Evolutionary conservation across 306 rosid species (phyloP).

Genomic region (Pterocarpus santalinus): DNA sequence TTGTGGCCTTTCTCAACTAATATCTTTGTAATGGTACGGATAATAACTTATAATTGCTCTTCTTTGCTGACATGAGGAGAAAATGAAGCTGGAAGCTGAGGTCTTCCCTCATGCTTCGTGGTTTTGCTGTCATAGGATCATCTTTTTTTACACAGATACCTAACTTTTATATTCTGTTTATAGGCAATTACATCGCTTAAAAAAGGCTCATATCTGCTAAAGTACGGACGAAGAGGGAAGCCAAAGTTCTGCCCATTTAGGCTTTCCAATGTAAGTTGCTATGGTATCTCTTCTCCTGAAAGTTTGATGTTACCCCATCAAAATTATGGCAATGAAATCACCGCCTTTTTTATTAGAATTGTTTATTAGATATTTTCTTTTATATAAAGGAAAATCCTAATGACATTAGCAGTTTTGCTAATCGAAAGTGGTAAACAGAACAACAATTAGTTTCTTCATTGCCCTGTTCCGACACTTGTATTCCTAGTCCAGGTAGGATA

Average conservation of each 20-base stretch:
- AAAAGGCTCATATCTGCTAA: conserved; percentile 90
- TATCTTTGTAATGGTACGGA: not conserved
- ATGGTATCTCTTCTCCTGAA: conserved; percentile 34
- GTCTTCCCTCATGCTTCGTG: conserved; percentile 27
- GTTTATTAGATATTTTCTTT: not conserved
- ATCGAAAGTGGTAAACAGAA: conserved; percentile 23
- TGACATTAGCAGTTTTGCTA: not conserved
- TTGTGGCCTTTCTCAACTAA: conserved; percentile 4
- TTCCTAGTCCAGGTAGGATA: not conserved
- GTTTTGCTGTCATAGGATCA: conserved; percentile 41
- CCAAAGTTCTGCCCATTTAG: conserved; percentile 96
- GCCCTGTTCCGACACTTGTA: not conserved
- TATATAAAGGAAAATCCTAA: not conserved
- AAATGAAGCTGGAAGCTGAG: conserved; percentile 36
- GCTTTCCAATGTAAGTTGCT: conserved; percentile 85
- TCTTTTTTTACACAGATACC: conserved; percentile 22
- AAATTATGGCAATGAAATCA: conserved; percentile 21
- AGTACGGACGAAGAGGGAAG: conserved; percentile 96
- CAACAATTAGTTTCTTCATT: conserved; percentile 21
- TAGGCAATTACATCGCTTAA: conserved; percentile 91
- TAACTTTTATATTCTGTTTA: conserved; percentile 38
- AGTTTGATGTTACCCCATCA: conserved; percentile 21
- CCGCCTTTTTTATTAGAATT: not conserved
- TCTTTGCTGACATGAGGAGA: conserved; percentile 20
- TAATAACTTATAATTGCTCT: conserved; percentile 4